These are phyloP conservation scores for Leishmania tarentolae DNA, from an alignment of 208 protist genomes.

Conservation along the genomic window DNA sequence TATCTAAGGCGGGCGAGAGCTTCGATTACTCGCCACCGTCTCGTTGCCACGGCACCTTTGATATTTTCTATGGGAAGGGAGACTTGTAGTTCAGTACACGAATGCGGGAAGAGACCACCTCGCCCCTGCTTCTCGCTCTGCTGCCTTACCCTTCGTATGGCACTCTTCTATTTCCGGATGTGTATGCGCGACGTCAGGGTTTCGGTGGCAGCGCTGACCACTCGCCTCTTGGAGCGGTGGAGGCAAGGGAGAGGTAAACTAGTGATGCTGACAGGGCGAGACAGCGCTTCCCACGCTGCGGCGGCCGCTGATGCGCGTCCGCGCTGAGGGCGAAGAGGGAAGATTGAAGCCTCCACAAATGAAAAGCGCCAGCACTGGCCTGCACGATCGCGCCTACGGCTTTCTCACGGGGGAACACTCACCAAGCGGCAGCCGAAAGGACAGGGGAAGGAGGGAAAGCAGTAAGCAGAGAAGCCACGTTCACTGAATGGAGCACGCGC, in stretches of 20 bases:
- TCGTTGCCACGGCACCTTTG: neutral
- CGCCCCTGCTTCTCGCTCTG: neutral
- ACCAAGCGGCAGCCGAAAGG: neutral
- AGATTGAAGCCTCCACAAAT: neutral
- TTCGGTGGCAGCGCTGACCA: neutral
- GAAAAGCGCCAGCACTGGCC: neutral
- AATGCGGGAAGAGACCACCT: neutral
- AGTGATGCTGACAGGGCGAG: neutral
- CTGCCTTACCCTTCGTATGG: neutral
- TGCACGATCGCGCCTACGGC: neutral
- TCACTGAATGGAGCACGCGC: neutral
- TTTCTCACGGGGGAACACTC: neutral
- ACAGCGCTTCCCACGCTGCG: neutral
- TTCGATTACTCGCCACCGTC: neutral
- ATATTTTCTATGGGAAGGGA: slow-evolving; percentile 1
- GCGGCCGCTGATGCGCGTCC: neutral
- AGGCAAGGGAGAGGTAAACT: neutral
- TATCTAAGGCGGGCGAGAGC: neutral
- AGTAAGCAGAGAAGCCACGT: neutral
- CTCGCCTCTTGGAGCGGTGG: neutral
- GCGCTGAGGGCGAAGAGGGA: neutral
- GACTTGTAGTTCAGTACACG: neutral
- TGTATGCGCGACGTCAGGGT: neutral
- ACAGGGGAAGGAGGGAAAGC: neutral
- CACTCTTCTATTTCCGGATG: neutral